Percentiles rank a stretch among this genome's conserved stretches.
Evolutionary conservation across 345 rosid genomes (phyloP).

Genomic region (Ricinus communis): DNA sequence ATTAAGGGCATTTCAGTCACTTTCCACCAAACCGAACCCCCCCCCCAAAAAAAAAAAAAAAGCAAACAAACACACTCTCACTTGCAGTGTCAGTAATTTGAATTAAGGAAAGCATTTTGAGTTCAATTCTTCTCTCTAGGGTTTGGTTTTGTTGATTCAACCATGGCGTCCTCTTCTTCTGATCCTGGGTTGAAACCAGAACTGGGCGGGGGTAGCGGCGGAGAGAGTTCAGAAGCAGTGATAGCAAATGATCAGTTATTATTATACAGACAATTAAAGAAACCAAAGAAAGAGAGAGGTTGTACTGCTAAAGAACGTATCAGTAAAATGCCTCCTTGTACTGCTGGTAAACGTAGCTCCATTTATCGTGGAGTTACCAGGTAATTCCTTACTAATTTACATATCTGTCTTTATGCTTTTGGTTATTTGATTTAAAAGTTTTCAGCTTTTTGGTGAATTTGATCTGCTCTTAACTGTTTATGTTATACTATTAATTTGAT

Average conservation of each 20-base stretch:
- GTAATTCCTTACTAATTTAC: conserved; percentile 25
- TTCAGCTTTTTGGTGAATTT: not conserved
- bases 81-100: too few species aligned
- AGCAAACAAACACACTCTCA: not conserved
- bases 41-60: not conserved
- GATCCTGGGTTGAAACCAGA: conserved; percentile 83
- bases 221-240: conserved; percentile 68
- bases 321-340: conserved; percentile 96
- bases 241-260: conserved; percentile 76
- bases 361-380: conserved; percentile 99
- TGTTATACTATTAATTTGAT: not conserved
- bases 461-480: not conserved
- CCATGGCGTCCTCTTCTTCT: conserved; percentile 83
- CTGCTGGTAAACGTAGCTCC: conserved; percentile 98
- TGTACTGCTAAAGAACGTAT: conserved; percentile 99
- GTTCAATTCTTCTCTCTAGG: conserved; percentile 30
- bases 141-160: conserved; percentile 14
- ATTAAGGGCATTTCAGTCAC: conserved; percentile 31
- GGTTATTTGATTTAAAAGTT: not conserved
- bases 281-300: conserved; percentile 94
- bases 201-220: conserved; percentile 37
- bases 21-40: not conserved
- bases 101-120: not conserved
- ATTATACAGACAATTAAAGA: conserved; percentile 76
- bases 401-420: not conserved